Conservation (phyloP, 768 basidiomycete genomes). For the Exsudoporus frostii region DNA sequence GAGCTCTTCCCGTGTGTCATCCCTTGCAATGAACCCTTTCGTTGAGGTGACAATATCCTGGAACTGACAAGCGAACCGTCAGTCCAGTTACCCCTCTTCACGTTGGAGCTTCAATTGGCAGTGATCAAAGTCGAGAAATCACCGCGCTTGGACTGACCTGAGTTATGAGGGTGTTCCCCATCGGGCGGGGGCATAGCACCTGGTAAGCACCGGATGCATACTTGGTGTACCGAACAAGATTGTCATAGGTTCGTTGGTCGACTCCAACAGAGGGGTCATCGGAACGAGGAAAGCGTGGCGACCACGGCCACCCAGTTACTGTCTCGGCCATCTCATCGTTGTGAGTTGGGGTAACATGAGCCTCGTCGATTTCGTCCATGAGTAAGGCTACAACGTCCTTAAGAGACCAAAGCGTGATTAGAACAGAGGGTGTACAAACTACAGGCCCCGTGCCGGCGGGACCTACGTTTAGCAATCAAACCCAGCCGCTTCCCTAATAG, state of each 20-base stretch:
- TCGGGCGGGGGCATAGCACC: slow-evolving; percentile 42
- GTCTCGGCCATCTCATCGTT: slow-evolving; percentile 2
- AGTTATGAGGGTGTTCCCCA: slow-evolving; percentile 43
- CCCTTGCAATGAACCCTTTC: slow-evolving; percentile 45
- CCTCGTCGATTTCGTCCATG: slow-evolving; percentile 6
- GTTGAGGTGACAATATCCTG: slow-evolving; percentile 35
- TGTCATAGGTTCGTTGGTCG: slow-evolving; percentile 35
- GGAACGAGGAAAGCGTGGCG: slow-evolving; percentile 26
- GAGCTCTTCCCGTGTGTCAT: slow-evolving; percentile 40
- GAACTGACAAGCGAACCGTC: slow-evolving; percentile 29
- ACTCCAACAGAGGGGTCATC: slow-evolving; percentile 30
- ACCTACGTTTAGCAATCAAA: background rate
- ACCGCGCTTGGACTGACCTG: slow-evolving; percentile 31
- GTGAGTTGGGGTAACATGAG: background rate
- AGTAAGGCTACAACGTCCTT: background rate
- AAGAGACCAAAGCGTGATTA: background rate
- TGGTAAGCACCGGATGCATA: slow-evolving; percentile 53
- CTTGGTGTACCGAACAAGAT: slow-evolving; percentile 45
- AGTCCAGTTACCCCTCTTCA: background rate
- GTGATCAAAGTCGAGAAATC: background rate
- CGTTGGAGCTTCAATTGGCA: background rate
- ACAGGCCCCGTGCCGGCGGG: background rate
- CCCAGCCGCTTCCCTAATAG: slow-evolving; percentile 36
- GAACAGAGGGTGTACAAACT: background rate
- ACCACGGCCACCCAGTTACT: slow-evolving; percentile 13